Conservation (phyloP, 306 rosid species). For the Gastrolobium bilobum region DNA sequence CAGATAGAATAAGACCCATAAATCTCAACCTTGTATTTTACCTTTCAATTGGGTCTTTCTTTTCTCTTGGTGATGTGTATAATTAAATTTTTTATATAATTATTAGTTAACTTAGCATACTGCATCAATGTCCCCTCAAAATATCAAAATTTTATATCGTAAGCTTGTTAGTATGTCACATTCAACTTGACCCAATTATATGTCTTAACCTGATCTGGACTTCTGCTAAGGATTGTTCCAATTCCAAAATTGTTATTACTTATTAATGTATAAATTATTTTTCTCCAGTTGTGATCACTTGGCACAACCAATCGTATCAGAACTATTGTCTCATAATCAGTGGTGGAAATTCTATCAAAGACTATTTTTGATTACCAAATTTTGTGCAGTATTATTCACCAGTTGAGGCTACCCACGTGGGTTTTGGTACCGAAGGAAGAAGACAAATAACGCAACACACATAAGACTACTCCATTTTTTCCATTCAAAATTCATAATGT, state of each 20-base stretch:
- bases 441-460: slow-evolving; percentile 54
- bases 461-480: slow-evolving; percentile 19
- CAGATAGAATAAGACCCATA: slow-evolving; percentile 11
- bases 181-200: slow-evolving; percentile 64
- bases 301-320: slow-evolving; percentile 41
- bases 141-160: slow-evolving; percentile 22
- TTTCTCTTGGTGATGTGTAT: slow-evolving; percentile 26
- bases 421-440: slow-evolving; percentile 49
- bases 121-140: slow-evolving; percentile 29
- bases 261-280: slow-evolving; percentile 1
- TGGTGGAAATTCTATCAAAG: slow-evolving; percentile 31
- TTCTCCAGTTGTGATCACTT: slow-evolving; percentile 30
- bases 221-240: slow-evolving; percentile 42
- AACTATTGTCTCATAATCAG: slow-evolving; percentile 51
- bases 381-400: slow-evolving; percentile 18
- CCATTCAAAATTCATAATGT: slow-evolving; percentile 33
- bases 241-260: slow-evolving; percentile 31
- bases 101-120: slow-evolving; percentile 5
- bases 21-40: slow-evolving; percentile 11
- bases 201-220: slow-evolving; percentile 57
- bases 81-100: background rate
- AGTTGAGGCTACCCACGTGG: slow-evolving; percentile 52
- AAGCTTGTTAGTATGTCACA: slow-evolving; percentile 60
- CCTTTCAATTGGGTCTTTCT: background rate
- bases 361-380: background rate